Evolutionary conservation across 2,329 filamentous ascomycete species (phyloP).

Genomic region (Nemania sp.): DNA sequence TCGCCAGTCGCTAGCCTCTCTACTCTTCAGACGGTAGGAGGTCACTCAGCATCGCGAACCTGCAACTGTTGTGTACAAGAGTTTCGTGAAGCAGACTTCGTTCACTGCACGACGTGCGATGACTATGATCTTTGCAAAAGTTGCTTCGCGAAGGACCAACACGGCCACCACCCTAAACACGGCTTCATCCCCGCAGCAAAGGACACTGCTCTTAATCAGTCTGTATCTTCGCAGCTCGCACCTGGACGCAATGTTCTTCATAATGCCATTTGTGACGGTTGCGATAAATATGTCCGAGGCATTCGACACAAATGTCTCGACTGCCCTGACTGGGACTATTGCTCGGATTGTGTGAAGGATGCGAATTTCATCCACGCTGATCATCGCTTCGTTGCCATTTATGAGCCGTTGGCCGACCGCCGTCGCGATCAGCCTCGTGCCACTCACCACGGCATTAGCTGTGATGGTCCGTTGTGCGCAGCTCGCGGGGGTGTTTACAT

Average conservation of each 20-base stretch:
- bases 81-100: constrained; percentile 75
- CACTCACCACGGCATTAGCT: constrained; percentile 84
- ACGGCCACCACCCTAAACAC: constrained; percentile 91
- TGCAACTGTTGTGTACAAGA: constrained; percentile 72
- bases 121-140: constrained; percentile 90
- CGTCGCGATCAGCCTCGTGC: constrained; percentile 46
- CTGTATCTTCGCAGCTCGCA: constrained; percentile 69
- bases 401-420: constrained; percentile 63
- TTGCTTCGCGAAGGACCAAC: constrained; percentile 75
- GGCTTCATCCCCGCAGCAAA: constrained; percentile 70
- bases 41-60: too few relatives aligned
- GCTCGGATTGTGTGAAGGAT: constrained; percentile 71
- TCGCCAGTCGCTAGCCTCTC: constrained; percentile 25
- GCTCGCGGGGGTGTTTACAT: constrained; percentile 68
- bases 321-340: constrained; percentile 98
- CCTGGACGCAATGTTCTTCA: constrained; percentile 82
- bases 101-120: constrained; percentile 81
- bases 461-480: constrained; percentile 88
- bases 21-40: too few relatives aligned
- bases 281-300: constrained; percentile 83
- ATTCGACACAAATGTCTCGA: constrained; percentile 95
- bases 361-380: constrained; percentile 72
- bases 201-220: constrained; percentile 61
- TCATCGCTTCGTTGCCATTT: constrained; percentile 89
- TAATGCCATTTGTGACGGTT: constrained; percentile 91